These are phyloP conservation scores for Diaporthe citri DNA, from an alignment of 2,329 filamentous ascomycete genomes.

Conservation along the genomic window DNA sequence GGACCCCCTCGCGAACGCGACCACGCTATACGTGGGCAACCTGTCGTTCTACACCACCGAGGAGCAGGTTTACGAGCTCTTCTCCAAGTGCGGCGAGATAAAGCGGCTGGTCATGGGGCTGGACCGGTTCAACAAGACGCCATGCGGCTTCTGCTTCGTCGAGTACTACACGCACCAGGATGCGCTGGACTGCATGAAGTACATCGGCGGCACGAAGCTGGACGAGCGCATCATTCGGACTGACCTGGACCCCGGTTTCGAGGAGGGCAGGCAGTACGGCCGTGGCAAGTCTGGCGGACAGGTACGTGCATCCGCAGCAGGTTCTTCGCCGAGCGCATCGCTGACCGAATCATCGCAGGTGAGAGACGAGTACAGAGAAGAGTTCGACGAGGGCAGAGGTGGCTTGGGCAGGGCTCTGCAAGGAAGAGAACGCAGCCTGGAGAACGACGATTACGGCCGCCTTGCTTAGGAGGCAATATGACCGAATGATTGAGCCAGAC, in stretches of 20 bases:
- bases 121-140: conserved; percentile 96
- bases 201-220: conserved; percentile 96
- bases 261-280: conserved; percentile 95
- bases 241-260: conserved; percentile 94
- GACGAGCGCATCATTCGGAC: conserved; percentile 97
- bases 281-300: conserved; percentile 96
- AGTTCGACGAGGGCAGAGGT: conserved; percentile 94
- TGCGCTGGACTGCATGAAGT: conserved; percentile 98
- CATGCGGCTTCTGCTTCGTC: conserved; percentile 99
- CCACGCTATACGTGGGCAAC: conserved; percentile 98
- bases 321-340: background rate
- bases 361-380: conserved; percentile 95
- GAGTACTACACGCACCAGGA: conserved; percentile 99
- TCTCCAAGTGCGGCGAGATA: conserved; percentile 96
- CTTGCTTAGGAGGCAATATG: conserved; percentile 58
- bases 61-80: conserved; percentile 98
- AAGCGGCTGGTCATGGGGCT: conserved; percentile 98
- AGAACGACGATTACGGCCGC: conserved; percentile 71
- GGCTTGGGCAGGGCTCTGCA: conserved; percentile 83
- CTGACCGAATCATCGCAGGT: conserved; percentile 58
- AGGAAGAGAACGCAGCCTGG: conserved; percentile 53
- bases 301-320: conserved; percentile 38
- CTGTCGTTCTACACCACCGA: conserved; percentile 99
- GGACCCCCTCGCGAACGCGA: conserved; percentile 86
- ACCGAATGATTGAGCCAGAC: conserved; percentile 11